phyloP scores from a whole-genome alignment of 1,284 basidiomycete genomes.

The Macrocybe sp. region DNA sequence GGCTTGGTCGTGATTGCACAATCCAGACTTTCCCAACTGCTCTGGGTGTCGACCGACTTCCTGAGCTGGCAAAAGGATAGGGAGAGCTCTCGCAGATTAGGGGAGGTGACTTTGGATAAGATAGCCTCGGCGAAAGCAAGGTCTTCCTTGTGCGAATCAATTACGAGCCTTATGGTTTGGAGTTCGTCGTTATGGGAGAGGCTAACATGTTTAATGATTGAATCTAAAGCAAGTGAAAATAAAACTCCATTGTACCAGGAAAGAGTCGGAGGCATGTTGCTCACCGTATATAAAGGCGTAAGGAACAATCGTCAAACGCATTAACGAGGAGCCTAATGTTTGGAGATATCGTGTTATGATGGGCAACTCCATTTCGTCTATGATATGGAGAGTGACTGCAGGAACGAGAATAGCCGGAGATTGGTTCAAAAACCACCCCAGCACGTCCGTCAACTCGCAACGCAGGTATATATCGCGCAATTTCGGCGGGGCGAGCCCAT shows the following conservation, averaged over 20 bases:
- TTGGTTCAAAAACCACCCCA: slow-evolving; percentile 12
- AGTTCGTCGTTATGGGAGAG: slow-evolving; percentile 8
- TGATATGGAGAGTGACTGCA: slow-evolving; percentile 9
- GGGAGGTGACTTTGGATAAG: slow-evolving; percentile 8
- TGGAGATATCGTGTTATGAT: slow-evolving; percentile 9
- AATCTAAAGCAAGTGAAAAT: slow-evolving; percentile 6
- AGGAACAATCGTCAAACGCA: slow-evolving; percentile 9
- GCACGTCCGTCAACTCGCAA: slow-evolving; percentile 11
- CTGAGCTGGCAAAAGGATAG: slow-evolving; percentile 10
- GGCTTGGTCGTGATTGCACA: slow-evolving; percentile 3
- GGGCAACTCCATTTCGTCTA: slow-evolving; percentile 8
- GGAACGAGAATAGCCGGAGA: slow-evolving; percentile 8
- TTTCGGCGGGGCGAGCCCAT: slow-evolving; percentile 5
- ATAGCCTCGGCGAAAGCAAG: slow-evolving; percentile 6
- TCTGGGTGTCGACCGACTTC: slow-evolving; percentile 3
- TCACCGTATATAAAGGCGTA: slow-evolving; percentile 7
- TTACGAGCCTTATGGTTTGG: slow-evolving; percentile 10
- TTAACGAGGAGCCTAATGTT: slow-evolving; percentile 9
- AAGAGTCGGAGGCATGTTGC: neutral
- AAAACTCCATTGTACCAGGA: neutral
- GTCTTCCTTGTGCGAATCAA: slow-evolving; percentile 10
- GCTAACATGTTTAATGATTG: slow-evolving; percentile 1
- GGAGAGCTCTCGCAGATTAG: slow-evolving; percentile 7
- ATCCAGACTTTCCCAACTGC: slow-evolving; percentile 10
- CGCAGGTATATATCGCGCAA: slow-evolving; percentile 11